Percentiles rank a stretch among this genome's conserved stretches.
Conservation (phyloP, 2,329 filamentous ascomycete genomes). For the Thielaviopsis populi region DNA sequence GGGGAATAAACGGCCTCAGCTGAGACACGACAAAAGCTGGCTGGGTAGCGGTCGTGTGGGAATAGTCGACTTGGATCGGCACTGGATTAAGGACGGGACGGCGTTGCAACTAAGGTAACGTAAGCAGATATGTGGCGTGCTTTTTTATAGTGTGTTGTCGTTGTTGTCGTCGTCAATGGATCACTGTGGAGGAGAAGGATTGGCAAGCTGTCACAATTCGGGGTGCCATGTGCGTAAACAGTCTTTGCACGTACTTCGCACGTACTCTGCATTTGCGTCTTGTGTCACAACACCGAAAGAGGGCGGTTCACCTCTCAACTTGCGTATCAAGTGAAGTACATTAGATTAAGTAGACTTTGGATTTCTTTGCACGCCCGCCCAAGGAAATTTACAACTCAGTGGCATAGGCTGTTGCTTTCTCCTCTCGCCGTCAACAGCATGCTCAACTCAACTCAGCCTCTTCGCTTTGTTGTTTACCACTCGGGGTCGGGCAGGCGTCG, state of each 20-base stretch:
- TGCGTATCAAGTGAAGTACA: no score
- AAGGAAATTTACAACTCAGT: neutral
- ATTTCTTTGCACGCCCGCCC: no score
- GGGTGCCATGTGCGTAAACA: slow-evolving; percentile 5
- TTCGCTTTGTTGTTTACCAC: slow-evolving; percentile 36
- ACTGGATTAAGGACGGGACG: neutral
- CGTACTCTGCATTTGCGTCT: no score
- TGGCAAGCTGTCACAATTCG: neutral
- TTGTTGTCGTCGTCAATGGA: neutral
- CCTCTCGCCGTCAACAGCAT: neutral
- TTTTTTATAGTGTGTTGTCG: neutral
- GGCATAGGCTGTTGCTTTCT: neutral
- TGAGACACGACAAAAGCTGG: neutral
- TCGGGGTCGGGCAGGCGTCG: slow-evolving; percentile 63
- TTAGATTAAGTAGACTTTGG: no score
- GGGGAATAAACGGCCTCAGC: neutral
- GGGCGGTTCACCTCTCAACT: no score
- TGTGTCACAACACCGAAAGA: neutral
- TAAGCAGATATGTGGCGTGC: neutral
- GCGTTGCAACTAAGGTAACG: neutral
- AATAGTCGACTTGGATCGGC: neutral
- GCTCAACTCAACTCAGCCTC: no score
- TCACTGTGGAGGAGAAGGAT: neutral
- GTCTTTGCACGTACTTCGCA: neutral
- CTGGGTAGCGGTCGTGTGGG: neutral